phyloP scores from a whole-genome alignment of 192 early-diverging fungal species.

The Fimicolochytrium jonesii region DNA sequence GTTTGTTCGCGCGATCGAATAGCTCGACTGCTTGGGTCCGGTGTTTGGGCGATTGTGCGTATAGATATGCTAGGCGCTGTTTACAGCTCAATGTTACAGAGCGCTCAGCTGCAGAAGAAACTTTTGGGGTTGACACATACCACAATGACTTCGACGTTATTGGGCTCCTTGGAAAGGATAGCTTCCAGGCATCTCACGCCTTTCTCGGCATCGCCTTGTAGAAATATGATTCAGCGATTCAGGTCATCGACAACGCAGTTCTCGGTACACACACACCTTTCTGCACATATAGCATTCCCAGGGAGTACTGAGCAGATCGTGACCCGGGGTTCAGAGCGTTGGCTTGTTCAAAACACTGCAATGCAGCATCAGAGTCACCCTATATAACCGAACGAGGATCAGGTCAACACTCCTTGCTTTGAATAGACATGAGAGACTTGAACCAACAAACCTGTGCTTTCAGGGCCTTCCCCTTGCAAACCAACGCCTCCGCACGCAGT shows the following conservation, averaged over 20 bases:
- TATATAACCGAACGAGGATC: conserved; percentile 4
- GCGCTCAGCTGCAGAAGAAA: too few relatives aligned
- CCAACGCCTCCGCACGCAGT: conserved; percentile 31
- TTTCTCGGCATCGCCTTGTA: too few relatives aligned
- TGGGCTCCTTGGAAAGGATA: conserved; percentile 33
- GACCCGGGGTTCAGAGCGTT: conserved; percentile 64
- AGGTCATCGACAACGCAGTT: too few relatives aligned
- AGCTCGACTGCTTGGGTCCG: not conserved
- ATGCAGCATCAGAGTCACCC: conserved; percentile 69
- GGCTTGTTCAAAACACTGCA: conserved; percentile 62
- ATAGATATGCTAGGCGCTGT: conserved; percentile 10
- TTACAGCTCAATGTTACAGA: not conserved
- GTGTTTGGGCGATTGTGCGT: not conserved
- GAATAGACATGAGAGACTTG: too few relatives aligned
- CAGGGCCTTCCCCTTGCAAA: conserved; percentile 27
- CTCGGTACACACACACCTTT: conserved; percentile 38
- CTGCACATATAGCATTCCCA: conserved; percentile 70
- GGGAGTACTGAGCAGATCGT: conserved; percentile 63
- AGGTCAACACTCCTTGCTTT: not conserved
- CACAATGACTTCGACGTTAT: conserved; percentile 37
- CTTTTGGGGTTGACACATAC: not conserved
- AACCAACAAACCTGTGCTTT: conserved; percentile 25
- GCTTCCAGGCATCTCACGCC: conserved; percentile 1
- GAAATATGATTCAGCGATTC: too few relatives aligned
- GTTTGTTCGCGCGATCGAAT: not conserved